Evolutionary conservation across 179 eudicot species (phyloP).

Genomic region (Heliamphora pulchella): DNA sequence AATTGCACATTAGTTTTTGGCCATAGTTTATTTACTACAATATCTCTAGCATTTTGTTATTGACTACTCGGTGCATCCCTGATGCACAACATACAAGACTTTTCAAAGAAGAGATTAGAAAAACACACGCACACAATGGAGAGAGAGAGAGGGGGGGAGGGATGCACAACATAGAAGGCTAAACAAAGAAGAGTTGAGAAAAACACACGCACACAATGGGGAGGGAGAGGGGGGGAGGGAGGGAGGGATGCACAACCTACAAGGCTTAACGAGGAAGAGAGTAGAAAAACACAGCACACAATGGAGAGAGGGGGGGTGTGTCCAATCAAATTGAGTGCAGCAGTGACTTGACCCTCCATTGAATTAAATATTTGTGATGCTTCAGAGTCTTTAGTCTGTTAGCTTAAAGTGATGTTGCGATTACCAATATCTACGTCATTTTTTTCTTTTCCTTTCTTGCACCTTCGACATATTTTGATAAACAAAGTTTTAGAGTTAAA

Average conservation of each 20-base stretch:
- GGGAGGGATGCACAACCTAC: background rate
- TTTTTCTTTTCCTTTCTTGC: background rate
- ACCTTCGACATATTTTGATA: background rate
- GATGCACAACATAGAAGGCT: no score
- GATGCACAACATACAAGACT: background rate
- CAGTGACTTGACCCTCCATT: background rate
- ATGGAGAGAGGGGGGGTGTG: background rate
- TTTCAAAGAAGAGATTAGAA: background rate
- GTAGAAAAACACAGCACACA: background rate
- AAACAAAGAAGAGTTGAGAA: no score
- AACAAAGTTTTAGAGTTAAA: background rate
- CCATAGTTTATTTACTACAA: no score
- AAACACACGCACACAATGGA: no score
- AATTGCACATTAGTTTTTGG: background rate
- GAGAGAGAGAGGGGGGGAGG: no score
- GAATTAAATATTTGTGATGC: background rate
- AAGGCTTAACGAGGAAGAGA: background rate
- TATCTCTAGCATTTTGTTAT: background rate
- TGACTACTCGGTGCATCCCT: background rate
- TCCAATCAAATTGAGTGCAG: background rate
- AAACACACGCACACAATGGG: no score
- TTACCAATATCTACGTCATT: background rate
- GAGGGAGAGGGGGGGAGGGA: no score
- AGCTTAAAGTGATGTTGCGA: background rate
- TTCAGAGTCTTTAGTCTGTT: background rate